Evolutionary conservation across 768 basidiomycete genomes (phyloP), one percentile per base, ranked within the genome.

Genomic region (Boletus edulis): DNA sequence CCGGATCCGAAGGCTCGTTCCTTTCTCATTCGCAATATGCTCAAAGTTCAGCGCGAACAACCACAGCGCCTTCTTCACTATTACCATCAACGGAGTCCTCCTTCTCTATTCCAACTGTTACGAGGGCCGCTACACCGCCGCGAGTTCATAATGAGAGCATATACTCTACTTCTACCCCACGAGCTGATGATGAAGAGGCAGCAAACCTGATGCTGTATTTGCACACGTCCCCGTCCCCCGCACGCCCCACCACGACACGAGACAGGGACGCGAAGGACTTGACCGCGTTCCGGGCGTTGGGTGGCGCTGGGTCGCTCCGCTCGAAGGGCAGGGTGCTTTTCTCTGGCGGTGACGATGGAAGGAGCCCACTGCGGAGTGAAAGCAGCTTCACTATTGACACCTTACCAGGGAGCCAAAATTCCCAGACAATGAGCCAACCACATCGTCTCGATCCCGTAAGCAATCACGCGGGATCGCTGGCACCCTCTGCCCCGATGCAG

Each of bases 121-220:
- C 50, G 9, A 70, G 70, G 47, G 67, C 71, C 24, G 63, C 67
- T 52, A 75, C 75, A 37, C 74, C 78, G 7, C 72, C 77, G 3
- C 69, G 72, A 34, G 38, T 57, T 4, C 62, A 62, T 1, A 54
- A 56, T 3, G 59, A 73, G 72, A 73, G 60, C 65, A 60, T 43
- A 67, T 39, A 82, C 74, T 41, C 81, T 76, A 65, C 81, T 74
- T 41, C 81, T 76, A 66, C 81, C 65, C 54, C 78, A 77, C 56
- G 82, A 74, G 83, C 84, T 32, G 89, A 90, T 67, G 86, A 83
- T 57, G 69, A 71, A 35, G 91, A 93, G 64, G 91, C 91, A 0
- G 90, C 91, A n/a, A 89, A 90, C 65, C 72, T 92, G 42, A 88
- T 94, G 83, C 74, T 93, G 20, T 89, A 82, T 72, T 80, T 94